Evolutionary conservation across 179 eudicot genomes (phyloP), one percentile per base, ranked within the genome.

Genomic region (Silene noctiflora): DNA sequence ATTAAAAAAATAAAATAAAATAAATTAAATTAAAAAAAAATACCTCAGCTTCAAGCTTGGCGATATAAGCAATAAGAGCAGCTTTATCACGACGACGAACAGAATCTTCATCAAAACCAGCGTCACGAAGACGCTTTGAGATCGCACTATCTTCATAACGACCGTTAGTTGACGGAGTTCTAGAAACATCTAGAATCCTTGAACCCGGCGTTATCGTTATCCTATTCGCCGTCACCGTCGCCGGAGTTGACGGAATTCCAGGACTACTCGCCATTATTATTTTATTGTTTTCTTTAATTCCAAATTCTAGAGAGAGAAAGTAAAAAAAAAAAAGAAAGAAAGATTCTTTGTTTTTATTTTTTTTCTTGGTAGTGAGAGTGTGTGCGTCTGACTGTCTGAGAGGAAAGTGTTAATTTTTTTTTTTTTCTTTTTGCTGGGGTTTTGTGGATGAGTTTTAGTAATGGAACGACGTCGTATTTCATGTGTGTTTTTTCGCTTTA

Each of bases 31-130:
- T 13, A 10, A 63, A 11, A 10, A 10, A 25, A 42, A 33, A 17
- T 3, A 94, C 97, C 98, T 94, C 94, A 75, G 90, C 84, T 87
- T 94, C 98, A 60, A 94, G 97, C 67, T 89, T 95, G 25, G 97
- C 89, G 67, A 95, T 93, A 78, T 93, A 91, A 27, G 96, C 93
- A 27, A 93, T 88, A n/a, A 95, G 95, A 53, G 99, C 87, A 24
- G 97, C 96, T 69, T 95, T 95, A 82, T 95, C 99, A 61, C 97
- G 84, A 7, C 93, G 89, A 35, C 91, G 91, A 82, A 95, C 86
- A 0, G 97, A 89, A 44, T 93, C 96, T 73, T 95, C 93, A 71
- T 93, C 92, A 58, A 95, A 91, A 0, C 99, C 97, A 4, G 97
- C 86, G 35, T 95, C 97, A 33, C 84, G 82, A 29, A 93, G 89